Evolutionary conservation across 257 asterid genomes (phyloP).

Genomic region (Linaria vulgaris): DNA sequence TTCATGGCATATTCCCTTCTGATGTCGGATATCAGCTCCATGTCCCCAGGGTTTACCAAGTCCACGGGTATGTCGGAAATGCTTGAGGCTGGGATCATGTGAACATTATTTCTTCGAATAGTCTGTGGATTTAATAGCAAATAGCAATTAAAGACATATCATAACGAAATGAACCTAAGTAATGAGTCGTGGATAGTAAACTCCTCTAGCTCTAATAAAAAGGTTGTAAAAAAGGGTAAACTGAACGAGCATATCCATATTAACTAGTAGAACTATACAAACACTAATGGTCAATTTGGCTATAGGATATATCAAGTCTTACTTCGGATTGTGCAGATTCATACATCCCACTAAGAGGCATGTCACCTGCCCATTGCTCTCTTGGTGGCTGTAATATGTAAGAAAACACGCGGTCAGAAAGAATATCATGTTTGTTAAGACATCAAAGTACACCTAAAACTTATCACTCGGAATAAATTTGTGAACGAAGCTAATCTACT

Average conservation of each 20-base stretch:
- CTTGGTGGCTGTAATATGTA: constrained; percentile 25
- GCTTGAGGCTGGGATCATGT: constrained; percentile 29
- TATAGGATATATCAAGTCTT: constrained; percentile 45
- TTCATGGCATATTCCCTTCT: constrained; percentile 68
- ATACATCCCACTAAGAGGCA: constrained; percentile 38
- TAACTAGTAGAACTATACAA: not conserved
- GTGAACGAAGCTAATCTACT: constrained; percentile 10
- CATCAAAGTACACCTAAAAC: not conserved
- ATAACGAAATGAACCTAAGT: constrained; percentile 19
- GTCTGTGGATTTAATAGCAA: constrained; percentile 40
- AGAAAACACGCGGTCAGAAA: constrained; percentile 3
- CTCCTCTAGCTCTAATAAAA: no score
- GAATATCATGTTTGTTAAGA: not conserved
- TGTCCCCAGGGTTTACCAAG: constrained; percentile 47
- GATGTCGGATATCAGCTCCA: constrained; percentile 57
- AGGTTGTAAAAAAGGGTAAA: no score
- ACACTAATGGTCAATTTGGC: constrained; percentile 38
- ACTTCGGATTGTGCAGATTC: constrained; percentile 45
- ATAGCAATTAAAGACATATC: constrained; percentile 18
- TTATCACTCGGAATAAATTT: not conserved
- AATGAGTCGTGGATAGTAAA: no score
- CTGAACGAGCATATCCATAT: not conserved
- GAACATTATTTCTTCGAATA: constrained; percentile 46
- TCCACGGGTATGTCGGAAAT: constrained; percentile 46
- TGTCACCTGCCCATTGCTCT: constrained; percentile 30